Conservation (phyloP, 2,329 filamentous ascomycete genomes). For the Fusarium sublunatum region DNA sequence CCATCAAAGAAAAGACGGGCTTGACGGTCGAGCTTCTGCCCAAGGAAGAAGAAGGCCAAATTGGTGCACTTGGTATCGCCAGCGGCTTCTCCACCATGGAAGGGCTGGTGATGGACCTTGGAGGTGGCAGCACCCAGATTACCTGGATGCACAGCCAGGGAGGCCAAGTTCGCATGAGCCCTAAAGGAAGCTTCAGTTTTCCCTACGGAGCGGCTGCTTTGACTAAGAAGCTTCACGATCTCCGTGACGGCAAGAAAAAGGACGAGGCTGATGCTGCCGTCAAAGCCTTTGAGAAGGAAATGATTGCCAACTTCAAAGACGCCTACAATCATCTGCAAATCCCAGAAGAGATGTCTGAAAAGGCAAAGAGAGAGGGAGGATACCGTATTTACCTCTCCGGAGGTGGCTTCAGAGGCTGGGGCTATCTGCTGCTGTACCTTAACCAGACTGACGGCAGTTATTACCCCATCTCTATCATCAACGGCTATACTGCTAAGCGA, state of each 20-base stretch:
- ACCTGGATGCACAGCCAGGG: slow-evolving; percentile 70
- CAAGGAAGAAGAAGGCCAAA: slow-evolving; percentile 73
- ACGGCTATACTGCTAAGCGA: slow-evolving; percentile 68
- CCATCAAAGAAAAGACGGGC: slow-evolving; percentile 66
- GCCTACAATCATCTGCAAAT: slow-evolving; percentile 66
- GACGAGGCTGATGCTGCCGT: slow-evolving; percentile 58
- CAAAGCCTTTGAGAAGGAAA: slow-evolving; percentile 59
- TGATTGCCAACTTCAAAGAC: slow-evolving; percentile 61
- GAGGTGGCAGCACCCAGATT: slow-evolving; percentile 76
- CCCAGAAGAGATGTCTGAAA: slow-evolving; percentile 60
- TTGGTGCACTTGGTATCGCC: slow-evolving; percentile 74
- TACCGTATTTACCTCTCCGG: slow-evolving; percentile 75
- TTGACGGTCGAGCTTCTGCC: slow-evolving; percentile 70
- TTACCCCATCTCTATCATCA: slow-evolving; percentile 78
- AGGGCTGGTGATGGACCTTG: slow-evolving; percentile 78
- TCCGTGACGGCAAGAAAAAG: slow-evolving; percentile 52
- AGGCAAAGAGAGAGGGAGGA: slow-evolving; percentile 57
- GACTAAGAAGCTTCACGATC: slow-evolving; percentile 62
- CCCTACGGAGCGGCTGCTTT: slow-evolving; percentile 78
- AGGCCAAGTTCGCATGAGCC: slow-evolving; percentile 62
- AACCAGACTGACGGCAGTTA: slow-evolving; percentile 67
- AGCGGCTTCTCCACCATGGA: slow-evolving; percentile 70
- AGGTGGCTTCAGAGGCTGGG: slow-evolving; percentile 78
- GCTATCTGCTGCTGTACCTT: slow-evolving; percentile 71
- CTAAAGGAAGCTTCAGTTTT: slow-evolving; percentile 70